phyloP scores from a whole-genome alignment of 805 yeast species.

The Candida sakaeoensis region DNA sequence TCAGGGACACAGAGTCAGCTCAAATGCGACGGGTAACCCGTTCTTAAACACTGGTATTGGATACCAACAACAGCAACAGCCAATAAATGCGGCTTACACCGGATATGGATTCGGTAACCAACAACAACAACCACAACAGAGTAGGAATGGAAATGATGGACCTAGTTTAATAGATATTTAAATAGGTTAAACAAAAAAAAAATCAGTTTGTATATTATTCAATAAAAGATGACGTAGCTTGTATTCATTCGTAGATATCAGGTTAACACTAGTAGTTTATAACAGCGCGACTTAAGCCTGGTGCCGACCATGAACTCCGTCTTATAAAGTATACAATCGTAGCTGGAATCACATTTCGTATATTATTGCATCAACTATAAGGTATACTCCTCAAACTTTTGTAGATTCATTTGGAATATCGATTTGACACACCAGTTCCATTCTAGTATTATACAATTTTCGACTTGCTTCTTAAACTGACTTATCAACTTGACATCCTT shows the following conservation, averaged over 20 bases:
- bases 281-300: no score
- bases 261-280: no score
- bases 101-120: conserved; percentile 94
- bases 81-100: conserved; percentile 74
- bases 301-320: no score
- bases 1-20: conserved; percentile 28
- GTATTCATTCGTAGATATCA: no score
- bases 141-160: conserved; percentile 31
- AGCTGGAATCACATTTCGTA: no score
- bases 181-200: not conserved
- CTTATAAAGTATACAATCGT: no score
- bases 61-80: conserved; percentile 21
- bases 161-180: conserved; percentile 47
- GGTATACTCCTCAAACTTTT: conserved; percentile 18
- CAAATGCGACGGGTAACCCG: conserved; percentile 51
- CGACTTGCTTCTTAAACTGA: conserved; percentile 15
- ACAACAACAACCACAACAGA: conserved; percentile 25
- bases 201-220: not conserved
- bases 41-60: conserved; percentile 60
- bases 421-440: conserved; percentile 65
- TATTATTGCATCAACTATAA: no score
- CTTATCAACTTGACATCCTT: conserved; percentile 33
- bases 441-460: conserved; percentile 36
- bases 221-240: not conserved
- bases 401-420: conserved; percentile 45